These are phyloP conservation scores for Suhomyces vadensis DNA, from an alignment of 805 yeast species.

Conservation along the genomic window DNA sequence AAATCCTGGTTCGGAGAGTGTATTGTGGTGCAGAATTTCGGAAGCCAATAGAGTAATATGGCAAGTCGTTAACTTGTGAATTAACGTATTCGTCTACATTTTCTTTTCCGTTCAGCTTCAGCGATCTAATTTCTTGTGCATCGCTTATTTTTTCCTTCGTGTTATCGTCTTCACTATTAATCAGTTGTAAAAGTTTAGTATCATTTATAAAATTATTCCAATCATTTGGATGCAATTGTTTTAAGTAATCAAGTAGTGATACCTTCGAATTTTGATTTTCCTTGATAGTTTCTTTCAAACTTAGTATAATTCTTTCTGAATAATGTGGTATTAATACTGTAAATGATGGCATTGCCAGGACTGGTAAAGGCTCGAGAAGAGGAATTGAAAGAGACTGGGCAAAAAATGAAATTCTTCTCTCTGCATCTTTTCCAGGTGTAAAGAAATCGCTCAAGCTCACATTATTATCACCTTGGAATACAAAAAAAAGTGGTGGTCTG, in stretches of 20 bases:
- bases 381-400: slow-evolving; percentile 54
- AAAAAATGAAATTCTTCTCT: slow-evolving; percentile 52
- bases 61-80: slow-evolving; percentile 58
- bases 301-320: slow-evolving; percentile 48
- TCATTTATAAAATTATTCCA: slow-evolving; percentile 83
- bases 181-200: slow-evolving; percentile 48
- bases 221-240: slow-evolving; percentile 67
- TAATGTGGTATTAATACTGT: slow-evolving; percentile 56
- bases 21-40: slow-evolving; percentile 63
- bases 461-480: slow-evolving; percentile 47
- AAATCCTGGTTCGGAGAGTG: slow-evolving; percentile 70
- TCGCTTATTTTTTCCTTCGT: background rate
- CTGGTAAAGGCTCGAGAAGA: slow-evolving; percentile 49
- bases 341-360: slow-evolving; percentile 49
- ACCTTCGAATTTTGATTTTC: slow-evolving; percentile 47
- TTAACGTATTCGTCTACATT: slow-evolving; percentile 14
- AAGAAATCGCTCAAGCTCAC: slow-evolving; percentile 41
- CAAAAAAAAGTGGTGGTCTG: slow-evolving; percentile 47
- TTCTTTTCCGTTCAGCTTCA: slow-evolving; percentile 5
- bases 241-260: slow-evolving; percentile 76
- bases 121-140: background rate
- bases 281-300: slow-evolving; percentile 46
- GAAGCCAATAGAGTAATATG: slow-evolving; percentile 72
- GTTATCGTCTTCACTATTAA: background rate
- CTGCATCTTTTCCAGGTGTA: slow-evolving; percentile 49